Base-by-base conservation (phyloP, 495 filamentous ascomycete species). In the Aspergillus haitiensis region DNA sequence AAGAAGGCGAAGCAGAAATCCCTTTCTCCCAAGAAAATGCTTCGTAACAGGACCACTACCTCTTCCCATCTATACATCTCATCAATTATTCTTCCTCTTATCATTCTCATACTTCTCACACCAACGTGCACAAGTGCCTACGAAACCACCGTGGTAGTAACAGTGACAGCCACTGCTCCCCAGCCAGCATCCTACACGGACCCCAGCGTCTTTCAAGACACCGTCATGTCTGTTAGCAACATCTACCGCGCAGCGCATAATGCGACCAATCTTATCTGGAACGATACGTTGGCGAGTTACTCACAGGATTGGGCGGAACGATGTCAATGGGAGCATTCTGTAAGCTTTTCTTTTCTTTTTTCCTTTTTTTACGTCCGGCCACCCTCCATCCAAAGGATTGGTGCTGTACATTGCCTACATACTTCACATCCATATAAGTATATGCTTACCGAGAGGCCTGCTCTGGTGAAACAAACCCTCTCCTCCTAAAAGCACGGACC, bases 171-270 rank as follows among this genome's bases (percentile, higher is more conserved):
- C 7, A 59, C 62, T 34, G 51, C 63, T 5, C 67, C 78, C 0
- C 58, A 65, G 15, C 70, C 75, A 2, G 52, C 76, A 1, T 78
- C 76, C 33, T 91, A 86, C 66, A 80, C 78, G 0, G 67, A 76
- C 60, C 60, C 72, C 48, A 27, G 46, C 5, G 51, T 67, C 12
- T 89, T 92, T 75, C 68, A 81, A 51, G 70, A 79, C 52, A 76
- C 81, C 7, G 75, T 90, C 53, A 78, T 94, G 31, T 81, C 83
- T 66, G 78, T 76, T 66, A 89, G 82, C 42, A 93, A 94, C 69
- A 69, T 74, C 51, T 92, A 88, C 74, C 86, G 90, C 16, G 33
- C 58, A 2, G 68, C 81, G 49, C 86, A 93, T 73, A 84, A 87
- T 62, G 88, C 89, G 36, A 72, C 71, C 0, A 55, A 75, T 4